Base-by-base conservation (phyloP, 1,284 basidiomycete genomes). In the Leccinum griseonigrum region DNA sequence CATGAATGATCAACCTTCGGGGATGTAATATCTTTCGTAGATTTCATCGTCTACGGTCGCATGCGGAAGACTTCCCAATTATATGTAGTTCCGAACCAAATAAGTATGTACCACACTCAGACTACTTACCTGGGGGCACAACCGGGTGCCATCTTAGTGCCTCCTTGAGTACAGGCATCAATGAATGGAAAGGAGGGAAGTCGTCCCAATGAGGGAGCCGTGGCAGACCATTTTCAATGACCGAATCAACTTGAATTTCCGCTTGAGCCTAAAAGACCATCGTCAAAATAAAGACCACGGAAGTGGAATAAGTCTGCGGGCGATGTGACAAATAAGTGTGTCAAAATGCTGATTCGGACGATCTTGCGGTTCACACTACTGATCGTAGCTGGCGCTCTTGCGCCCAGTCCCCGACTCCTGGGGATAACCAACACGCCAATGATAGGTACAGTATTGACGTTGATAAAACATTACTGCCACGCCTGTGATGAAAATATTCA, bases 131-230 rank as follows among this genome's bases (percentile, higher is more conserved):
- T 1, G 71, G 61, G 11, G 81, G 82, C 3, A 69, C 76, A 3
- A 79, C 74, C 3, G 82, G 80, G 4, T 79, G 75, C 73, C 79
- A 87, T 43, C 85, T 74, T 54, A 85, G 66, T 1, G 82, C 76
- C 68, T 86, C 86, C 63, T 81, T 83, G 57, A 84, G 65, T 1
- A 84, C 64, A 0, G 22, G 83, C 83, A 13, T 74, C 68, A 1
- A 86, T 67, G 67, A 83, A 86, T 1, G 71, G 74, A 26, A 86
- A 69, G 13, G 67, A 69, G 2, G 64, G 58, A 3, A 79, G 43
- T 83, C 78, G 3, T 71, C 70, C 43, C 79, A 75, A 4, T 72
- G 67, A 2, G 82, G 83, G 1, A 79, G 57, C 43, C 77, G 69
- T 16, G 53, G 50, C 3, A 73, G 61, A 53, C 73, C 73, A 26